phyloP scores from a whole-genome alignment of 2,329 filamentous ascomycete species.

The Aspergillus phoenicis region DNA sequence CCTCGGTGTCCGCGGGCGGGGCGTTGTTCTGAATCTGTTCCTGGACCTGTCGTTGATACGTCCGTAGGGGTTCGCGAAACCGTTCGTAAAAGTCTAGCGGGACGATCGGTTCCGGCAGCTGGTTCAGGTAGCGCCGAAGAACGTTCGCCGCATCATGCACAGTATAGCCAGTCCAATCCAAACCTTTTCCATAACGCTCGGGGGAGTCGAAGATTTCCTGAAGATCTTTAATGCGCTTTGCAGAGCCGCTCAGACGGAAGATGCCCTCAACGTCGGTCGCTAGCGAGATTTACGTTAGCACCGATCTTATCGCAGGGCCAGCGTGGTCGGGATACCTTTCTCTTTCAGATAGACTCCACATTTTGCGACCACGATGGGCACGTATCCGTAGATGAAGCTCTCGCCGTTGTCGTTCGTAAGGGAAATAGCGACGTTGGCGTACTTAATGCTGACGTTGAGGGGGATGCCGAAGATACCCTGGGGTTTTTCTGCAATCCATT shows the following conservation, averaged over 20 bases:
- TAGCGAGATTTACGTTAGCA: slow-evolving; percentile 41
- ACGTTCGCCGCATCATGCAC: slow-evolving; percentile 98
- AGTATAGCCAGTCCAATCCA: slow-evolving; percentile 96
- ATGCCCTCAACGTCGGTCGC: slow-evolving; percentile 95
- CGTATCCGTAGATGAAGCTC: slow-evolving; percentile 97
- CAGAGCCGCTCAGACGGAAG: slow-evolving; percentile 91
- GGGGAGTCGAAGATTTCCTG: slow-evolving; percentile 91
- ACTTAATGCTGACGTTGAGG: slow-evolving; percentile 89
- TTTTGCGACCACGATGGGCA: slow-evolving; percentile 97
- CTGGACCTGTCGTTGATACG: slow-evolving; percentile 69
- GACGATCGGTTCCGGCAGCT: slow-evolving; percentile 94
- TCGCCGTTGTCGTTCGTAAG: slow-evolving; percentile 88
- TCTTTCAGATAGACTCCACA: slow-evolving; percentile 97
- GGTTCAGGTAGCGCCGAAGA: slow-evolving; percentile 90
- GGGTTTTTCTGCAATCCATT: slow-evolving; percentile 36
- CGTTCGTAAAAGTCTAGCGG: slow-evolving; percentile 89
- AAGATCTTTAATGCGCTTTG: slow-evolving; percentile 97
- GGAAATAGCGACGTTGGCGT: slow-evolving; percentile 97
- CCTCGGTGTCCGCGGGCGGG: slow-evolving; percentile 70
- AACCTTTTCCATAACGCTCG: slow-evolving; percentile 90
- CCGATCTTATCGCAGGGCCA: not conserved
- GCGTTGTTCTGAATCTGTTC: slow-evolving; percentile 71
- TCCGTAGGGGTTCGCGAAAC: slow-evolving; percentile 80
- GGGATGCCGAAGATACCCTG: slow-evolving; percentile 93
- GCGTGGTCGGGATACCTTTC: slow-evolving; percentile 68